Evolutionary conservation across 2,329 filamentous ascomycete species (phyloP).

Genomic region (Cladophialophora psammophila): DNA sequence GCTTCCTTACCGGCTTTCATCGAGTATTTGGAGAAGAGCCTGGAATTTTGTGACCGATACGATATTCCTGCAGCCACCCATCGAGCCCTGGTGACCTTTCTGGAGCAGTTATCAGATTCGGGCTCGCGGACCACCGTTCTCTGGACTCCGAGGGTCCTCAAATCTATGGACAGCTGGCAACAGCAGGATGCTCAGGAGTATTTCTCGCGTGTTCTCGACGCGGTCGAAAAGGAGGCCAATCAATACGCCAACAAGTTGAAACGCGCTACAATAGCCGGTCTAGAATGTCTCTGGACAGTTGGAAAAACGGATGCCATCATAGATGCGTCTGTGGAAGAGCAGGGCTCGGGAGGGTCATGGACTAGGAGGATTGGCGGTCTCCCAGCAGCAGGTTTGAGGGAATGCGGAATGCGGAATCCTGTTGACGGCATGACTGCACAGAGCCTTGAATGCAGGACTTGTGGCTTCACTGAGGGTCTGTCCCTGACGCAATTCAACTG

Average conservation of each 20-base stretch:
- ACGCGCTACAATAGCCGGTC: constrained; percentile 30
- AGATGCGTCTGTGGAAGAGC: background rate
- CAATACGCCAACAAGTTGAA: constrained; percentile 44
- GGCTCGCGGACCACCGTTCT: constrained; percentile 57
- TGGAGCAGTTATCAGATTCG: constrained; percentile 70
- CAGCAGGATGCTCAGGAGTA: constrained; percentile 99
- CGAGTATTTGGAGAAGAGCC: constrained; percentile 49
- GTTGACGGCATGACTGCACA: constrained; percentile 88
- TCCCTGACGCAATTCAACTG: constrained; percentile 95
- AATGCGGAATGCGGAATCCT: constrained; percentile 68
- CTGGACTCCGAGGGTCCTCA: constrained; percentile 82
- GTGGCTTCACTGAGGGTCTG: constrained; percentile 85
- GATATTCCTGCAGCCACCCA: constrained; percentile 52
- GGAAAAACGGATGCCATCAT: background rate
- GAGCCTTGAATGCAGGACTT: constrained; percentile 83
- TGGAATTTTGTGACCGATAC: constrained; percentile 40
- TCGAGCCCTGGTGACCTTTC: constrained; percentile 70
- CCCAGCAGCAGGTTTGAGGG: constrained; percentile 18
- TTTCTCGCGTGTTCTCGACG: constrained; percentile 85
- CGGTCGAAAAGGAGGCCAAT: constrained; percentile 78
- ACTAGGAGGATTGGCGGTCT: background rate
- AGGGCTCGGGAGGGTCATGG: background rate
- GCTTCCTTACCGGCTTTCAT: constrained; percentile 76
- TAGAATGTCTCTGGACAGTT: constrained; percentile 30
- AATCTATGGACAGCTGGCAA: constrained; percentile 93